Percentiles rank a stretch among this genome's conserved stretches.
These are phyloP conservation scores for Chaetomium olivaceum DNA, from an alignment of 2,329 filamentous ascomycete species.

Conservation along the genomic window DNA sequence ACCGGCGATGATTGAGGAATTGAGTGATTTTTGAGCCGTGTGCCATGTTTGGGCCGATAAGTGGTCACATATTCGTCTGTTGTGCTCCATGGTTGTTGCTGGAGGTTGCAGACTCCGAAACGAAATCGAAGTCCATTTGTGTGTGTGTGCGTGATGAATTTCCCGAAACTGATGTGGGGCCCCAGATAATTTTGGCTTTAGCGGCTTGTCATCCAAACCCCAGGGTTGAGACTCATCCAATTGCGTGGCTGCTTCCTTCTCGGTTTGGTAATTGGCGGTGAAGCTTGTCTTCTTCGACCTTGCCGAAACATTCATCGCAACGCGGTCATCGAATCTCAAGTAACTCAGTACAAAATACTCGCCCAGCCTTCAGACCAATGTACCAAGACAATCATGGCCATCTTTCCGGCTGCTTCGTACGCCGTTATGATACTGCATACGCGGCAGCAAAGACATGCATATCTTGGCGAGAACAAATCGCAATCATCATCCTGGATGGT, in stretches of 20 bases:
- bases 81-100: background rate
- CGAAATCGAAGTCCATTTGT: background rate
- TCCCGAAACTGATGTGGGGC: constrained; percentile 18
- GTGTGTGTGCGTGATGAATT: constrained; percentile 22
- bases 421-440: background rate
- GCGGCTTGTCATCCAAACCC: background rate
- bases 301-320: background rate
- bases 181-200: constrained; percentile 2
- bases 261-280: constrained; percentile 21
- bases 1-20: background rate
- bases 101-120: background rate
- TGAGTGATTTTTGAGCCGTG: constrained; percentile 25
- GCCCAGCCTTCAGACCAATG: background rate
- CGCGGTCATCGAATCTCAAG: background rate
- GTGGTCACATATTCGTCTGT: constrained; percentile 4
- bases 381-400: background rate
- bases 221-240: constrained; percentile 9
- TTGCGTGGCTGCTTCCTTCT: constrained; percentile 7
- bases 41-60: background rate
- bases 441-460: constrained; percentile 6
- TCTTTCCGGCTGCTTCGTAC: background rate
- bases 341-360: background rate
- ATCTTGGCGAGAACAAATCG: constrained; percentile 17
- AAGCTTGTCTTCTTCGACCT: background rate
- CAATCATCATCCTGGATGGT: background rate